phyloP scores from a whole-genome alignment of 192 early-diverging fungal genomes.

The Diversispora eburnea region DNA sequence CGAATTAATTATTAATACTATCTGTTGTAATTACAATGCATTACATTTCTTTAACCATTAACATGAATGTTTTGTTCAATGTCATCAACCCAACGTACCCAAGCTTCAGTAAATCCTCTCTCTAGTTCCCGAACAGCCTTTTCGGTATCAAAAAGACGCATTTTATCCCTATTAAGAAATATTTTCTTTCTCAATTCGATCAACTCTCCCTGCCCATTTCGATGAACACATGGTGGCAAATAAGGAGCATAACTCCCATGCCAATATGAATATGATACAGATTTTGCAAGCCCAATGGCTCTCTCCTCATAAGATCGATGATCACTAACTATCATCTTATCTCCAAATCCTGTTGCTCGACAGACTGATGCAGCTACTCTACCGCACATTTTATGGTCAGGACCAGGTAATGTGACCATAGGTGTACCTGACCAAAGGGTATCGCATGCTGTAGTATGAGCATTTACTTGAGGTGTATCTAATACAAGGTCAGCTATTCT shows the following conservation, averaged over 20 bases:
- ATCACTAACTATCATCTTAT: constrained; percentile 61
- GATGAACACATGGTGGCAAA: constrained; percentile 29
- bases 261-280: constrained; percentile 23
- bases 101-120: constrained; percentile 63
- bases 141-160: constrained; percentile 81
- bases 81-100: constrained; percentile 67
- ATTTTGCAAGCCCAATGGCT: constrained; percentile 59
- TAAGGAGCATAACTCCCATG: not conserved
- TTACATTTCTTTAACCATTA: not conserved
- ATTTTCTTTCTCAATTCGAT: constrained; percentile 66
- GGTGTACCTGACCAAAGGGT: constrained; percentile 94
- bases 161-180: constrained; percentile 76
- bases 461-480: constrained; percentile 96
- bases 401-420: constrained; percentile 82
- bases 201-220: constrained; percentile 45
- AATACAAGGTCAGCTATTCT: constrained; percentile 89
- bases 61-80: constrained; percentile 38
- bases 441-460: constrained; percentile 93
- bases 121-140: constrained; percentile 85
- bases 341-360: constrained; percentile 71
- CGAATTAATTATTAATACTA: no score
- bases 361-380: constrained; percentile 86
- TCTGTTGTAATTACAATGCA: no score
- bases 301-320: constrained; percentile 64
- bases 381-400: constrained; percentile 87